phyloP scores from a whole-genome alignment of 2,329 filamentous ascomycete genomes.

The Arachnomyces sp. region DNA sequence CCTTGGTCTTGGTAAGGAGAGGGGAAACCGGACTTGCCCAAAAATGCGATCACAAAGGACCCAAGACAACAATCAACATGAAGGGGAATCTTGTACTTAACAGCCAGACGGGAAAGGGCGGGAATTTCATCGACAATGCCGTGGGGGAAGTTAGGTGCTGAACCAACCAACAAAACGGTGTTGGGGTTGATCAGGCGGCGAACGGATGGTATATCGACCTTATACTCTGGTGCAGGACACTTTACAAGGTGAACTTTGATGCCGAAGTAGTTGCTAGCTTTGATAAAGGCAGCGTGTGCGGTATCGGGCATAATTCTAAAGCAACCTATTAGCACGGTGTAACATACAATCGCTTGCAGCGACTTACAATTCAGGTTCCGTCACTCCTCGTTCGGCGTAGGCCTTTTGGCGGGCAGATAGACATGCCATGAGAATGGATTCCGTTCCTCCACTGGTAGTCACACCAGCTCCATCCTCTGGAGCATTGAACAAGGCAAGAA shows the following conservation, averaged over 20 bases:
- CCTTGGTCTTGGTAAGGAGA: constrained; percentile 55
- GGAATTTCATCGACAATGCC: constrained; percentile 95
- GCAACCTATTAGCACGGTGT: constrained; percentile 12
- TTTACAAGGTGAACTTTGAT: constrained; percentile 87
- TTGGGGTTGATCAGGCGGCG: constrained; percentile 86
- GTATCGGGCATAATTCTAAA: constrained; percentile 83
- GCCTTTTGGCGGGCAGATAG: constrained; percentile 85
- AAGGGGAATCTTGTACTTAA: constrained; percentile 70
- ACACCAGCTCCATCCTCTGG: constrained; percentile 79
- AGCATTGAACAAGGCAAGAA: constrained; percentile 76
- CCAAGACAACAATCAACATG: constrained; percentile 98
- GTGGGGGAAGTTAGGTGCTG: constrained; percentile 94
- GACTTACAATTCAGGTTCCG: constrained; percentile 83
- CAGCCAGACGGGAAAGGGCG: constrained; percentile 70
- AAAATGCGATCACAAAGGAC: constrained; percentile 86
- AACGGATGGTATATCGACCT: constrained; percentile 70
- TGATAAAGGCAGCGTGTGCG: constrained; percentile 91
- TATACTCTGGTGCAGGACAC: constrained; percentile 77
- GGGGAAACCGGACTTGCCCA: constrained; percentile 80
- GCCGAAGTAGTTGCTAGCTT: constrained; percentile 90
- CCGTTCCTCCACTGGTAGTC: constrained; percentile 85
- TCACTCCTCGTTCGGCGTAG: constrained; percentile 74
- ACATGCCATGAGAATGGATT: constrained; percentile 94
- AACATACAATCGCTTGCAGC: neutral
- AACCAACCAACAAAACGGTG: constrained; percentile 86